A percentile compares a stretch with the other conserved stretches of the same genome.
These are phyloP conservation scores for Gyrodon lividus DNA, from an alignment of 768 basidiomycete genomes.

Conservation along the genomic window DNA sequence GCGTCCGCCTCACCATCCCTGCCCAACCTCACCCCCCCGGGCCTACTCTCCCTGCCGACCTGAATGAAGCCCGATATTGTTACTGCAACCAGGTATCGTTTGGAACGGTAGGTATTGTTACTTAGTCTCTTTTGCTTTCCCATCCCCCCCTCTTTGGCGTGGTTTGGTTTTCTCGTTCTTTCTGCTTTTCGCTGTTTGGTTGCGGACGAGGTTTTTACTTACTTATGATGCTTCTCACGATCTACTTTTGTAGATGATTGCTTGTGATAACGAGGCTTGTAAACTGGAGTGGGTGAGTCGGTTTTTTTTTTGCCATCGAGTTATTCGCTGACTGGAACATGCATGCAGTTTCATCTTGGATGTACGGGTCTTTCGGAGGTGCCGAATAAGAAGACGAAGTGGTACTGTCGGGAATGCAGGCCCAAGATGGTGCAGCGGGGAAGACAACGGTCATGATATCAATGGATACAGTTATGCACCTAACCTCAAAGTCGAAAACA, in stretches of 20 bases:
- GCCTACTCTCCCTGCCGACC: constrained; percentile 33
- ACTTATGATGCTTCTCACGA: background rate
- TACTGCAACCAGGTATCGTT: constrained; percentile 78
- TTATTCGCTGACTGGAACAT: background rate
- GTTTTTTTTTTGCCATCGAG: background rate
- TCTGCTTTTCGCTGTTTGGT: background rate
- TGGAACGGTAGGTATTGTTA: constrained; percentile 59
- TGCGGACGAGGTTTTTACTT: constrained; percentile 10
- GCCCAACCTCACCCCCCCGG: constrained; percentile 19
- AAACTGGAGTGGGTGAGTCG: constrained; percentile 78
- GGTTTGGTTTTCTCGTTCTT: background rate
- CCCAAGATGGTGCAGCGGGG: constrained; percentile 36
- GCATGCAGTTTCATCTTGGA: constrained; percentile 63
- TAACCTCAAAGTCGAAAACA: background rate
- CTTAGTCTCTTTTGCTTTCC: background rate
- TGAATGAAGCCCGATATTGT: constrained; percentile 68
- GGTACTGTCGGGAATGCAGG: constrained; percentile 72
- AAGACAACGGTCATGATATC: constrained; percentile 26
- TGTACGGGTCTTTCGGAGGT: constrained; percentile 62
- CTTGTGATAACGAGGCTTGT: constrained; percentile 73
- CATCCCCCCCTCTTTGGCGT: background rate
- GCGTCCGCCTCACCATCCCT: constrained; percentile 38
- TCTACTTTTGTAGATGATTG: constrained; percentile 68
- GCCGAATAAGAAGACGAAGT: constrained; percentile 56
- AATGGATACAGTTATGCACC: background rate